Evolutionary conservation across 169 alveolate genomes (phyloP), one percentile per base, ranked within the genome.

Genomic region (Eimeria zaria): DNA sequence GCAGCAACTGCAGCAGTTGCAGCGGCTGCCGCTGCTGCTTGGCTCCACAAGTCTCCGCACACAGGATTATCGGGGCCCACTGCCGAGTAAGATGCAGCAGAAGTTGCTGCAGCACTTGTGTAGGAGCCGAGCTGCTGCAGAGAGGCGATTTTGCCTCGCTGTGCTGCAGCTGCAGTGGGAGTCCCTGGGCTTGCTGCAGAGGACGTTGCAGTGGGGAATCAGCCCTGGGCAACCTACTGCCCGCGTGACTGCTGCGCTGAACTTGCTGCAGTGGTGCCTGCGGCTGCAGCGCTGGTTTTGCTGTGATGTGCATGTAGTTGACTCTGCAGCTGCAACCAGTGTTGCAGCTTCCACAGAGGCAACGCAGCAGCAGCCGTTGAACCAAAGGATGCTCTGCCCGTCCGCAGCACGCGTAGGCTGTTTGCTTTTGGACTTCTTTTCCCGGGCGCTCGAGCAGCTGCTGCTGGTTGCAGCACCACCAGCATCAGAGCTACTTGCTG

Each of bases 101-200:
- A 58, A 62, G 93, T 60, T 87, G 81, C 60, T 87, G 93, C 81
- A 60, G 81, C 93, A 87, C 9, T 48, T 87, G 78, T 18, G 67
- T n/a, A 62, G 24, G 62, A 60, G 93, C 83, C 27, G 93, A 64
- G 93, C 93, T 58, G 78, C 93, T 33, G 93, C 93, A 60, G 93
- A 87, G 80, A 48, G 53, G 93, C 60, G 93, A 30, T 71, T 58
- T 71, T 60, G 93, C 51, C 81, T 87, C 22, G 78, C 93, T n/a
- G 83, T 62, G 83, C 64, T 87, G 93, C 83, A 87, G 81, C 93
- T 87, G 33, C 93, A 87, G 93, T 87, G 93, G 93, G 93, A 87
- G 80, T 58, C 93, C 44, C 80, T 87, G 81, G 83, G 93, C 58
- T 27, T 87, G 93, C 64, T 87, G 81, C 93, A 87, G 81, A 81